Conservation (phyloP, 2,329 filamentous ascomycete species). For the Botrytis sinoallii region DNA sequence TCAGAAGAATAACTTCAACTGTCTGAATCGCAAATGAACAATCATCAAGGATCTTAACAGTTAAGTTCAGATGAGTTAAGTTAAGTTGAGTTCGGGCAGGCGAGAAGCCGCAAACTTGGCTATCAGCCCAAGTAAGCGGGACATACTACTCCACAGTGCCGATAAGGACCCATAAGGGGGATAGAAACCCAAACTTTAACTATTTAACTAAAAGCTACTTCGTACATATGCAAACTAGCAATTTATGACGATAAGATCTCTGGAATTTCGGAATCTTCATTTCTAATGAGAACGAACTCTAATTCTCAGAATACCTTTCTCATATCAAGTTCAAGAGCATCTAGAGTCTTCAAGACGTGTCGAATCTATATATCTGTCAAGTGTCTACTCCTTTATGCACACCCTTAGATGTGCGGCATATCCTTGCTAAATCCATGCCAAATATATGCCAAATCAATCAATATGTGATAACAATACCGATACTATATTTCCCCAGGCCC, state of each 20-base stretch:
- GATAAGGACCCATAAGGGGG: neutral
- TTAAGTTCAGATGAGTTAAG: neutral
- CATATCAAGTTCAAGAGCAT: neutral
- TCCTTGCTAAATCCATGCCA: neutral
- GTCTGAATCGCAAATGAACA: neutral
- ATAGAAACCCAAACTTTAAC: neutral
- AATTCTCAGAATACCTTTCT: neutral
- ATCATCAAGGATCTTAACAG: neutral
- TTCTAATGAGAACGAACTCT: neutral
- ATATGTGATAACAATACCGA: neutral
- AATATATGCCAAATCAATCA: neutral
- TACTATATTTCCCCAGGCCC: neutral
- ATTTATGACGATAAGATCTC: neutral
- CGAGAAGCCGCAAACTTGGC: slow-evolving; percentile 15
- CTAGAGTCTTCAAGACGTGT: neutral
- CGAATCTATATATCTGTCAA: neutral
- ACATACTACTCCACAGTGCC: neutral
- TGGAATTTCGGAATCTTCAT: neutral
- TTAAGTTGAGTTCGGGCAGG: slow-evolving; percentile 11
- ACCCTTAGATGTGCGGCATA: neutral
- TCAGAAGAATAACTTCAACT: slow-evolving; percentile 15
- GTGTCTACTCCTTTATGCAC: neutral
- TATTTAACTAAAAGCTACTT: neutral
- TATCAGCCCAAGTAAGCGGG: slow-evolving; percentile 16
- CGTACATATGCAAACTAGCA: neutral